Evolutionary conservation across 1,284 basidiomycete genomes (phyloP).

Genomic region (Boletellus sp.): DNA sequence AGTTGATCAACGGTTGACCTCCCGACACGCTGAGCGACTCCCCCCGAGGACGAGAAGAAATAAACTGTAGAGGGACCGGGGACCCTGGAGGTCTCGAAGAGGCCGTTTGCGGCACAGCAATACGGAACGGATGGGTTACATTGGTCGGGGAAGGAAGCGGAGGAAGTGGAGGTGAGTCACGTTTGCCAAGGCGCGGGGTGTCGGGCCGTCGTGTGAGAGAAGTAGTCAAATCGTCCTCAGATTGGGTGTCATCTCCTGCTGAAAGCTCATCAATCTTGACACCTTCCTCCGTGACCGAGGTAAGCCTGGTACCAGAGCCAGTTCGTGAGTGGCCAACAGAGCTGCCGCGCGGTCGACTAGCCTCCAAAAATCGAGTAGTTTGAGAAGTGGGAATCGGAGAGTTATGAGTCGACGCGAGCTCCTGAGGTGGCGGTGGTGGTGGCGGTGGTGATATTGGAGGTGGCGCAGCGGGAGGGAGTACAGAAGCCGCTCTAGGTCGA

Average conservation of each 20-base stretch:
- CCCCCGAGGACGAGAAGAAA: constrained; percentile 47
- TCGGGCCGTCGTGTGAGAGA: constrained; percentile 33
- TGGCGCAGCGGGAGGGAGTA: constrained; percentile 61
- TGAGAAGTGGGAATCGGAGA: constrained; percentile 27
- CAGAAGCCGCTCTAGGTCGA: constrained; percentile 54
- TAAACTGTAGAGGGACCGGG: constrained; percentile 39
- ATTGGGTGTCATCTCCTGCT: constrained; percentile 24
- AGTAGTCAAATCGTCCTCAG: constrained; percentile 30
- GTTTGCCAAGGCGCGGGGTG: constrained; percentile 39
- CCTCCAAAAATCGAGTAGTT: constrained; percentile 35
- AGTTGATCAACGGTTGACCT: constrained; percentile 48
- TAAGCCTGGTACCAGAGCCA: constrained; percentile 55
- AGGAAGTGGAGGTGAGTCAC: constrained; percentile 62
- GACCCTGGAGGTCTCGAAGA: constrained; percentile 42
- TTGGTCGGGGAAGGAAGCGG: constrained; percentile 53
- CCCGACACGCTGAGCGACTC: constrained; percentile 29
- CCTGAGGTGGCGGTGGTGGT: constrained; percentile 58
- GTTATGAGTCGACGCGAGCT: constrained; percentile 29
- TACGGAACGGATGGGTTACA: constrained; percentile 29
- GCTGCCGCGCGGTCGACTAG: constrained; percentile 43
- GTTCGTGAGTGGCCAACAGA: constrained; percentile 52
- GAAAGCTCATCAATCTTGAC: constrained; percentile 36
- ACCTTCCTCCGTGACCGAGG: constrained; percentile 59
- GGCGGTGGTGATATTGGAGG: constrained; percentile 61
- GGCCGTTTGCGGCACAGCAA: constrained; percentile 29